phyloP scores from a whole-genome alignment of 176 grass and related monocot genomes.

The Thinopyrum elongatum region DNA sequence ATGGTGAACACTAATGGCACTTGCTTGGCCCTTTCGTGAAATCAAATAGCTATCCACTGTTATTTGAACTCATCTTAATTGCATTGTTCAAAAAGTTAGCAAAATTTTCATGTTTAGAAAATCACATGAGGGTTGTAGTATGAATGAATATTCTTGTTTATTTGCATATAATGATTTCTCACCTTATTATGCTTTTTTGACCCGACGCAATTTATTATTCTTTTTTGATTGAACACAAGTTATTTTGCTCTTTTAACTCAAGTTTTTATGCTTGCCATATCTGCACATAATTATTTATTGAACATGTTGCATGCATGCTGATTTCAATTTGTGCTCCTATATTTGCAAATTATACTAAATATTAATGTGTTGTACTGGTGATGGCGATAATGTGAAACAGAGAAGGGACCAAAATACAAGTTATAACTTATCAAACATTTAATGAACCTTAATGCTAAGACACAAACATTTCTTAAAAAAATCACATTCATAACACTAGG shows the following conservation, averaged over 20 bases:
- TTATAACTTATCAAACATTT: background rate
- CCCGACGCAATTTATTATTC: background rate
- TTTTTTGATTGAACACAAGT: background rate
- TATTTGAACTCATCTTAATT: background rate
- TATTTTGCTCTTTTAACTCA: background rate
- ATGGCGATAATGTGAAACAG: background rate
- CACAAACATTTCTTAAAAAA: background rate
- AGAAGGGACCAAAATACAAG: slow-evolving; percentile 2
- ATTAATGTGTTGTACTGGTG: background rate
- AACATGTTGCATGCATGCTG: background rate
- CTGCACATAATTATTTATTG: background rate
- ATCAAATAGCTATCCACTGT: background rate
- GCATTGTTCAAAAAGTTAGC: background rate
- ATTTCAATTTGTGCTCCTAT: background rate
- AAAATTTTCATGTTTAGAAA: background rate
- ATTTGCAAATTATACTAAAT: background rate
- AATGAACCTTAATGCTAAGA: background rate
- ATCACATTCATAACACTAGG: background rate
- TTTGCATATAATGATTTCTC: slow-evolving; percentile 1
- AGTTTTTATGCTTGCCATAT: background rate
- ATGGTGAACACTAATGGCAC: background rate
- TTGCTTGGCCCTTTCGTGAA: background rate
- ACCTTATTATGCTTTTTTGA: slow-evolving; percentile 1
- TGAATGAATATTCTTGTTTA: background rate
- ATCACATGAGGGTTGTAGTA: background rate